Evolutionary conservation across 1,284 basidiomycete genomes (phyloP).

Genomic region (Paramarasmius palmivorus): DNA sequence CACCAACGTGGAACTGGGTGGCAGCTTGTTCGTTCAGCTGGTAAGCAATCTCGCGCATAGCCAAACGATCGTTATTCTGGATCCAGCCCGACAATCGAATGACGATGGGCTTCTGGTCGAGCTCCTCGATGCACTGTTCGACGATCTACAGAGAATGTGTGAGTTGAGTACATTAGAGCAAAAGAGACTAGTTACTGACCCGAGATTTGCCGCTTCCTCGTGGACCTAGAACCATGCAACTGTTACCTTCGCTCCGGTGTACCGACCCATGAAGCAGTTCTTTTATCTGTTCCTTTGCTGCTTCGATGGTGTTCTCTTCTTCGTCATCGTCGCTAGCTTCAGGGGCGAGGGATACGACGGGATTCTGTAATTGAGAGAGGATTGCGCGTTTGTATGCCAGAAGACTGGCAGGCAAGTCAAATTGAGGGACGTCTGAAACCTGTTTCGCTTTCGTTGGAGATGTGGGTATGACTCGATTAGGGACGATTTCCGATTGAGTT

Average conservation of each 20-base stretch:
- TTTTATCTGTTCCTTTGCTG: slow-evolving; percentile 54
- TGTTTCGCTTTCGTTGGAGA: not conserved
- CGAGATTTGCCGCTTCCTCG: slow-evolving; percentile 82
- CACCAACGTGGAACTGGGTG: slow-evolving; percentile 25
- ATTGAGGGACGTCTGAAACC: not conserved
- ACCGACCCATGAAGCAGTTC: slow-evolving; percentile 74
- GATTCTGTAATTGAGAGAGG: slow-evolving; percentile 46
- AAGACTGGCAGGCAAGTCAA: slow-evolving; percentile 45
- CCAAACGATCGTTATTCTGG: slow-evolving; percentile 83
- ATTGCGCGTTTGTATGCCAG: slow-evolving; percentile 60
- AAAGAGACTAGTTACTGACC: slow-evolving; percentile 51
- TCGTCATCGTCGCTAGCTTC: slow-evolving; percentile 28
- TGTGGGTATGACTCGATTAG: no score
- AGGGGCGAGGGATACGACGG: slow-evolving; percentile 19
- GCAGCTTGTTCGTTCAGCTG: slow-evolving; percentile 78
- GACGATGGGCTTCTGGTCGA: slow-evolving; percentile 60
- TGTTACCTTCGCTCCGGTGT: slow-evolving; percentile 84
- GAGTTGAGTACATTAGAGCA: slow-evolving; percentile 5
- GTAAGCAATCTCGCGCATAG: slow-evolving; percentile 89
- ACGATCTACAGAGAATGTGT: slow-evolving; percentile 52
- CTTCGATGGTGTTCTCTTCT: slow-evolving; percentile 41
- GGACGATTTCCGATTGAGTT: no score
- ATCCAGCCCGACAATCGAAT: slow-evolving; percentile 85
- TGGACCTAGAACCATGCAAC: slow-evolving; percentile 82
- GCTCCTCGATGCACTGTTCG: slow-evolving; percentile 49